These are phyloP conservation scores for Pythium sp. DNA, from an alignment of 352 stramenopile genomes.

Conservation along the genomic window DNA sequence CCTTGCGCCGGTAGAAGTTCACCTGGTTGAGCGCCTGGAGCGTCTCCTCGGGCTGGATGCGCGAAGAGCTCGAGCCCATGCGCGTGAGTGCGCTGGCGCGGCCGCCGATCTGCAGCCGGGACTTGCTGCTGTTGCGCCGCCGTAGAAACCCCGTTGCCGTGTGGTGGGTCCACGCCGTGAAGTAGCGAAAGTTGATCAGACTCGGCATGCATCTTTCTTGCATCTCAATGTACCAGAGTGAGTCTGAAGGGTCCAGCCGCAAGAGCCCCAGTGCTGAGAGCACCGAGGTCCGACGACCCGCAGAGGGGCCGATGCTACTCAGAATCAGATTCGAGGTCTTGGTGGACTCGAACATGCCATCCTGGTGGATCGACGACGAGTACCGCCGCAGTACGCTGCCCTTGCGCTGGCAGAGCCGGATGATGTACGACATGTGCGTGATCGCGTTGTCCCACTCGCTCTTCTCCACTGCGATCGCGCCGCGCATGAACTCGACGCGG, in stretches of 20 bases:
- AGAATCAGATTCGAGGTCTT: conserved; percentile 21
- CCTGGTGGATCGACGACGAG: conserved; percentile 38
- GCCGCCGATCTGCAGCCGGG: background rate
- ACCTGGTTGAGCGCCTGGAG: conserved; percentile 52
- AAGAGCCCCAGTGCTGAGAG: conserved; percentile 1
- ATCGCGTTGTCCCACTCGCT: conserved; percentile 64
- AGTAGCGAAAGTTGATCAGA: conserved; percentile 38
- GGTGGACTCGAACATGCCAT: conserved; percentile 26
- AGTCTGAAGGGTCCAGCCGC: conserved; percentile 13
- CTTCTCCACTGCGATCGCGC: conserved; percentile 66
- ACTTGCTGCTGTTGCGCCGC: background rate
- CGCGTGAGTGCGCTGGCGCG: background rate
- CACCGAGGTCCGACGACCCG: background rate
- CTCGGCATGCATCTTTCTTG: conserved; percentile 39
- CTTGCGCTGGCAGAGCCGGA: conserved; percentile 61
- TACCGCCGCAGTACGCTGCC: conserved; percentile 54
- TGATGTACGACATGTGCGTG: conserved; percentile 63
- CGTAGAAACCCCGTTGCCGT: background rate
- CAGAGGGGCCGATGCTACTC: conserved; percentile 21
- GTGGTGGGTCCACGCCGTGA: conserved; percentile 25
- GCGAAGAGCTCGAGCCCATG: conserved; percentile 18
- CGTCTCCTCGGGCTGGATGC: conserved; percentile 55
- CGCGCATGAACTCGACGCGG: conserved; percentile 74
- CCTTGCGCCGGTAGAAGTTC: conserved; percentile 61
- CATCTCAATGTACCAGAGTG: conserved; percentile 22